Evolutionary conservation across 2,329 filamentous ascomycete species (phyloP).

Genomic region (Fusarium nodosum): DNA sequence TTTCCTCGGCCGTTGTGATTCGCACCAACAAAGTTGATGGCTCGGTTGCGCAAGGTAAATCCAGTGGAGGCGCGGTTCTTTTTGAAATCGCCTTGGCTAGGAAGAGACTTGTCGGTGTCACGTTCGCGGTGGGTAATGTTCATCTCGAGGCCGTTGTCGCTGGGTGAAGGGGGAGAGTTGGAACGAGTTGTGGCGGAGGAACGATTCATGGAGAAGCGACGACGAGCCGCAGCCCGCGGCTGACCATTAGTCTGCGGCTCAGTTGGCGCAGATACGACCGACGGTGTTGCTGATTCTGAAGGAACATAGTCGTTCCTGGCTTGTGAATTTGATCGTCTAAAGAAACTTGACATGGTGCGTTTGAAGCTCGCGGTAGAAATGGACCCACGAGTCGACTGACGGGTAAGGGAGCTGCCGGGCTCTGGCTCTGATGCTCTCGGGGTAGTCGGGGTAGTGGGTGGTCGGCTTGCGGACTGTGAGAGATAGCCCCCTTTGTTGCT

Average conservation of each 20-base stretch:
- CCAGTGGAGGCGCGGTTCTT: conserved; percentile 68
- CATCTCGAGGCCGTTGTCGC: conserved; percentile 60
- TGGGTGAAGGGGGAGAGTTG: conserved; percentile 65
- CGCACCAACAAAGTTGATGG: conserved; percentile 62
- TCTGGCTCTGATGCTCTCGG: conserved; percentile 48
- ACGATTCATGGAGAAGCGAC: conserved; percentile 62
- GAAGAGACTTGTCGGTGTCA: conserved; percentile 52
- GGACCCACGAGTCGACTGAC: conserved; percentile 59
- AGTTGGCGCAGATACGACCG: conserved; percentile 45
- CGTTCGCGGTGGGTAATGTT: conserved; percentile 48
- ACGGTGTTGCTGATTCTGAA: conserved; percentile 46
- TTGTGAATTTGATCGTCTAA: conserved; percentile 59
- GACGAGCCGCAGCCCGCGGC: conserved; percentile 50
- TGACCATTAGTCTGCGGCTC: conserved; percentile 50
- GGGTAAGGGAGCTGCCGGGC: conserved; percentile 53
- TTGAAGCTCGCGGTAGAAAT: conserved; percentile 62
- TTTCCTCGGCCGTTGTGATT: conserved; percentile 35
- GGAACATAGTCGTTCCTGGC: conserved; percentile 44
- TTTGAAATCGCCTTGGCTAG: conserved; percentile 62
- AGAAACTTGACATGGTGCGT: conserved; percentile 65
- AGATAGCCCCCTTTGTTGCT: conserved; percentile 32
- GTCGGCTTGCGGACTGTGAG: conserved; percentile 39
- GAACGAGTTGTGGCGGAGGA: conserved; percentile 63
- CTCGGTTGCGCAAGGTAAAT: conserved; percentile 62
- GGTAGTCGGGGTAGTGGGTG: conserved; percentile 40